phyloP scores from a whole-genome alignment of 495 filamentous ascomycete genomes.

The Tuber umbilicatum region DNA sequence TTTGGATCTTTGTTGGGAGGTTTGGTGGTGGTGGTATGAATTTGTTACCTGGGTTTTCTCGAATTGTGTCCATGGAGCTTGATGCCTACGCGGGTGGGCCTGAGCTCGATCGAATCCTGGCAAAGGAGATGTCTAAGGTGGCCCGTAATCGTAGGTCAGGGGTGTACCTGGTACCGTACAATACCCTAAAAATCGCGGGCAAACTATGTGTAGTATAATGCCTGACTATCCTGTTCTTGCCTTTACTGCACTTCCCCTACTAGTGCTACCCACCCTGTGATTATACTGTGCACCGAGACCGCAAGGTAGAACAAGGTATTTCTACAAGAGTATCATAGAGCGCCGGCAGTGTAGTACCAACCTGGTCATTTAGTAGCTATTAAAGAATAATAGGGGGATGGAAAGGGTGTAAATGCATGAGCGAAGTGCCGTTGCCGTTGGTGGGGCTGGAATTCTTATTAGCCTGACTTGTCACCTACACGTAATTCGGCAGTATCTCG shows the following conservation, averaged over 20 bases:
- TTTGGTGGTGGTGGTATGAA: not conserved
- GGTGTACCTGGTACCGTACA: not conserved
- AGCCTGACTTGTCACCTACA: no score
- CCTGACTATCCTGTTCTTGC: not conserved
- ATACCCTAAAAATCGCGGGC: no score
- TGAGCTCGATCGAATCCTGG: not conserved
- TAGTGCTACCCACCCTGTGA: not conserved
- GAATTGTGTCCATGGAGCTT: not conserved
- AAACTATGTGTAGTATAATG: no score
- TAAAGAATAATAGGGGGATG: no score
- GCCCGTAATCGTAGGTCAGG: not conserved
- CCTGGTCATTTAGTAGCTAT: no score
- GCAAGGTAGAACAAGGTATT: no score
- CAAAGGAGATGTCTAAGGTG: not conserved
- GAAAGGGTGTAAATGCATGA: no score
- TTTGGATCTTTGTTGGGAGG: not conserved
- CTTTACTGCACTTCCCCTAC: not conserved
- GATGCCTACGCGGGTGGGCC: not conserved
- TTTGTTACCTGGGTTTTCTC: not conserved
- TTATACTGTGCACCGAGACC: not conserved
- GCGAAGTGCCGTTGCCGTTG: no score
- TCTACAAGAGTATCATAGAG: no score
- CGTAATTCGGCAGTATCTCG: no score
- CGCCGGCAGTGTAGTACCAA: no score
- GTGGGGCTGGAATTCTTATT: no score